Evolutionary conservation across 371 early-diverging fungal genomes (phyloP).

Genomic region (Apophysomyces elegans): DNA sequence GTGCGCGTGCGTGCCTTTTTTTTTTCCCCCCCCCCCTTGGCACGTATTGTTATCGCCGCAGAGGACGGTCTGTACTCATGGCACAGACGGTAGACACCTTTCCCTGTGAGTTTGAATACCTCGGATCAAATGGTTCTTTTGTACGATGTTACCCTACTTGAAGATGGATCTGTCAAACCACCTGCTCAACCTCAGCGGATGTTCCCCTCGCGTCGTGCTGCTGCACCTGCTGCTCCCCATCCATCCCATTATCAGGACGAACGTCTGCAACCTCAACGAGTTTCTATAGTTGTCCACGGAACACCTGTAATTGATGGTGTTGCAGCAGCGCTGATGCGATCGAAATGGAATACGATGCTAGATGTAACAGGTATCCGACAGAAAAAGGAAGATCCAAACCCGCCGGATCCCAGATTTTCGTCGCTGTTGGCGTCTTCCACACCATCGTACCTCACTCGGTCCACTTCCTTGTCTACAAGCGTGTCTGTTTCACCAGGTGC

Average conservation of each 20-base stretch:
- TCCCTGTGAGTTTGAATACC: conserved; percentile 55
- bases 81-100: conserved; percentile 20
- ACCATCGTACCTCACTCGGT: conserved; percentile 1
- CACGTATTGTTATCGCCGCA: too few relatives aligned
- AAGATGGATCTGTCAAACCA: conserved; percentile 54
- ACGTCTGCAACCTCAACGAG: conserved; percentile 53
- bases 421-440: conserved; percentile 22
- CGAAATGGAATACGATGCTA: conserved; percentile 72
- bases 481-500: conserved; percentile 42
- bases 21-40: too few relatives aligned
- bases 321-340: conserved; percentile 56
- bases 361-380: conserved; percentile 62
- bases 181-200: conserved; percentile 41
- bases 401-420: conserved; percentile 29
- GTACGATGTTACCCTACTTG: conserved; percentile 63
- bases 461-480: conserved; percentile 25
- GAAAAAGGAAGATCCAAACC: conserved; percentile 44
- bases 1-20: too few relatives aligned
- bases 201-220: conserved; percentile 37
- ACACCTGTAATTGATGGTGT: conserved; percentile 60
- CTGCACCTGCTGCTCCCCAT: conserved; percentile 20
- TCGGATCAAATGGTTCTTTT: conserved; percentile 66
- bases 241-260: conserved; percentile 40
- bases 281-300: conserved; percentile 63
- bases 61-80: background rate